Percentiles rank a stretch among this genome's conserved stretches.
phyloP scores from a whole-genome alignment of 2,329 filamentous ascomycete genomes.

The Aspergillus fructus region DNA sequence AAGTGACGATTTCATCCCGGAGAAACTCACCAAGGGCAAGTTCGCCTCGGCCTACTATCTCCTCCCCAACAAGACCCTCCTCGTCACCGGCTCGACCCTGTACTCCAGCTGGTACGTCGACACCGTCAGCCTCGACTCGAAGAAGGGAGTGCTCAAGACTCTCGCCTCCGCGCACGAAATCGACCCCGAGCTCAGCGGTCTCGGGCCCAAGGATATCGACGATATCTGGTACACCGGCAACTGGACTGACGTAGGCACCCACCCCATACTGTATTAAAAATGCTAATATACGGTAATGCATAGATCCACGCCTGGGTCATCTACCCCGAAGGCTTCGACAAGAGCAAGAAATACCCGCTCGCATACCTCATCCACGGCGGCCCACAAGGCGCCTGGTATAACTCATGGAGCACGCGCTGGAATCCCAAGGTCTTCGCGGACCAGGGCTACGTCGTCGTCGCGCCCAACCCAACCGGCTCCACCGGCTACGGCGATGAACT shows the following conservation, averaged over 20 bases:
- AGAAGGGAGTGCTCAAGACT: constrained; percentile 23
- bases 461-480: constrained; percentile 79
- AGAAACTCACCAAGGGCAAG: constrained; percentile 38
- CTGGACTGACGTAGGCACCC: constrained; percentile 31
- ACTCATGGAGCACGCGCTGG: constrained; percentile 80
- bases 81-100: constrained; percentile 35
- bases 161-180: constrained; percentile 40
- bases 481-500: constrained; percentile 79
- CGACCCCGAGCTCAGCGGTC: constrained; percentile 37
- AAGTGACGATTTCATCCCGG: constrained; percentile 30
- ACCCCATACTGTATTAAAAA: too few species aligned
- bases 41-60: constrained; percentile 29
- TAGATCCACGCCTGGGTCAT: constrained; percentile 43
- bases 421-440: constrained; percentile 84
- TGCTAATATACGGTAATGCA: too few species aligned
- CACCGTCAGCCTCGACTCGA: constrained; percentile 28
- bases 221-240: constrained; percentile 41
- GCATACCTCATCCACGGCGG: constrained; percentile 81
- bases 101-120: constrained; percentile 39
- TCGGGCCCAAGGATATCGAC: constrained; percentile 35
- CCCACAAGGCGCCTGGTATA: constrained; percentile 72
- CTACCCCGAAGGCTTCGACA: constrained; percentile 59
- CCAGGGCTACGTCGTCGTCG: constrained; percentile 79
- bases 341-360: constrained; percentile 72
- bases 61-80: constrained; percentile 30